Conservation (phyloP, 2,329 filamentous ascomycete genomes). For the Canariomyces notabilis region DNA sequence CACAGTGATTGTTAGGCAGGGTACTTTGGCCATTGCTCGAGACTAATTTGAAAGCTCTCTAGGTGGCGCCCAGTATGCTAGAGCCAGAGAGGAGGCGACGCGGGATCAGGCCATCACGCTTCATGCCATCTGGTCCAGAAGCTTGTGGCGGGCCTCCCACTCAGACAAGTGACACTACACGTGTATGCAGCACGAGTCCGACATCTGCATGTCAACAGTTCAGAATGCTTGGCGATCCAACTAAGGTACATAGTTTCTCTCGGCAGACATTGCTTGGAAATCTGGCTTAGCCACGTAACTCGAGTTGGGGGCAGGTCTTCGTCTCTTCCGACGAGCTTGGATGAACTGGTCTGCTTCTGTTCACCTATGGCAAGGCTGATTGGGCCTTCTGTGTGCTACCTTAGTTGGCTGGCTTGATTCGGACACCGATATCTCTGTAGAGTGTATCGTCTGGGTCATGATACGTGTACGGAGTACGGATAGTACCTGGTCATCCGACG, state of each 20-base stretch:
- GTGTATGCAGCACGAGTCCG: too few species aligned
- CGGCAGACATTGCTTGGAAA: conserved; percentile 1
- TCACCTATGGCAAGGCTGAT: too few species aligned
- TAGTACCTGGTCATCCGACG: too few species aligned
- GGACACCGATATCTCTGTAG: too few species aligned
- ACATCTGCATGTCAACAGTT: background rate
- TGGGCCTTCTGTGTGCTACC: too few species aligned
- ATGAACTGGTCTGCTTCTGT: conserved; percentile 1
- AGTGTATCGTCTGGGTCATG: too few species aligned
- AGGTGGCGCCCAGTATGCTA: background rate
- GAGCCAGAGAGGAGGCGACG: background rate
- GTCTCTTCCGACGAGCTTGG: conserved; percentile 9
- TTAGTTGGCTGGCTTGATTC: too few species aligned
- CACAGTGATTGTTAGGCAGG: background rate
- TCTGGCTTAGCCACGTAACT: conserved; percentile 1
- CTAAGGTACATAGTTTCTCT: conserved; percentile 8
- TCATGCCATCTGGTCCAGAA: background rate
- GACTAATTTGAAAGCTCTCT: background rate
- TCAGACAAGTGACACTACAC: too few species aligned
- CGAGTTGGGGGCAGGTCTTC: conserved; percentile 1
- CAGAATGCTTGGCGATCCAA: conserved; percentile 4
- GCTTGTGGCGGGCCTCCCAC: background rate
- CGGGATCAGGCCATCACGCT: background rate
- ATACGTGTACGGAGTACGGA: too few species aligned
- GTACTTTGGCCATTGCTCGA: conserved; percentile 8